Base-by-base conservation (phyloP, 148 eudicot genomes). In the Camellia granthamiana region DNA sequence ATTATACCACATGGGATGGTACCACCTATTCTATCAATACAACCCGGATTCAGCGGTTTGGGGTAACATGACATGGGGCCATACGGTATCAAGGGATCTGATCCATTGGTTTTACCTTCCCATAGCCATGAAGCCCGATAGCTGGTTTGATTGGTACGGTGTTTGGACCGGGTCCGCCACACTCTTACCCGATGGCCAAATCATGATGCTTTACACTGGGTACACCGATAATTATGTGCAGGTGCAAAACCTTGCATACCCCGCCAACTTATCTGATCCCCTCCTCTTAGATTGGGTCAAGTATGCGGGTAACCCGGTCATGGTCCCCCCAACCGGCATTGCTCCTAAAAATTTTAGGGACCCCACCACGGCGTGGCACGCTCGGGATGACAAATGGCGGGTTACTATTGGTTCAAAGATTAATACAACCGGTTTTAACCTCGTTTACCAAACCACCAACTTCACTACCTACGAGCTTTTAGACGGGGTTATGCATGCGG, bases 161-260 rank as follows among this genome's bases (percentile, higher is more conserved):
- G 99, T 92, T 13, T 96, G 98, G 99, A 91, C 98, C 0, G 99
- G 99, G 0, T 96, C 99, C 0, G 98, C 99, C 41, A 96, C 99
- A 0, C 70, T 92, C 81, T 83, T 91, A 65, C 91, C 93, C 10
- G 92, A 89, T 72, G 99, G 99, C 59, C 83, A 75, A 47, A 94
- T 96, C 81, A 52, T 88, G 44, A 92, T 93, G 87, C 81, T 93
- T n/a, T 96, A 96, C 86, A 96, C 99, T 0, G 99, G 99, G 0
- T 87, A 84, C 70, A 90, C 98, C 0, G 78, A 86, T 61, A 59
- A 96, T 3, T 69, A 42, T 10, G 92, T 92, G 13, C 97, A 96
- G 83, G 99, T 96, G 44, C 98, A 93, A 82, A 93, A 92, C 78
- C 76, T 96, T 15, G 98, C 99, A 2, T 90, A 91, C 77, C 99